Evolutionary conservation across 2,329 filamentous ascomycete genomes (phyloP).

Genomic region (Alternaria novae-zelandiae): DNA sequence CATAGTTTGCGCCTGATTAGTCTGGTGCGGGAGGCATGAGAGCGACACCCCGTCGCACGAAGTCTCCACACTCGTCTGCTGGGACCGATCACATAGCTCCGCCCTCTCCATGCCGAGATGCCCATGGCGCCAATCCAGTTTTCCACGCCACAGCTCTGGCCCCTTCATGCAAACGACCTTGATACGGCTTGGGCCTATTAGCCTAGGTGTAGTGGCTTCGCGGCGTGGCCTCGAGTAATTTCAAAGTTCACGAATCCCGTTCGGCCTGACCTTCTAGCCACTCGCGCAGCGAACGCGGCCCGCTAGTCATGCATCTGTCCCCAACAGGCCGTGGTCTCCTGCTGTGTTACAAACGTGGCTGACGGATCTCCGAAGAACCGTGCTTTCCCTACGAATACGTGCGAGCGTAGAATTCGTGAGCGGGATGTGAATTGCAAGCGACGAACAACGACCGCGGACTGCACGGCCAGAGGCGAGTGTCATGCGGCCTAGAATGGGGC

Average conservation of each 20-base stretch:
- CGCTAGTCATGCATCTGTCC: neutral
- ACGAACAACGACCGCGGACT: neutral
- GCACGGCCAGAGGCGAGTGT: neutral
- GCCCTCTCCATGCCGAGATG: slow-evolving; percentile 3
- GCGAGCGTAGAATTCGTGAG: neutral
- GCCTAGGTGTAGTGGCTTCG: neutral
- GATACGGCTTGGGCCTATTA: neutral
- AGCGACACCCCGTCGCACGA: slow-evolving; percentile 1
- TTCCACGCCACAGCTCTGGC: slow-evolving; percentile 13
- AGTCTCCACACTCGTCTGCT: slow-evolving; percentile 2
- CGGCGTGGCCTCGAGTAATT: neutral
- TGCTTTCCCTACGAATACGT: neutral
- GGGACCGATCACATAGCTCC: slow-evolving; percentile 5
- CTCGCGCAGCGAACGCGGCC: neutral
- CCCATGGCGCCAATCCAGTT: neutral
- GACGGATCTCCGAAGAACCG: neutral
- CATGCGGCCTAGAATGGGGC: neutral
- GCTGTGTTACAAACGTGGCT: slow-evolving; percentile 5
- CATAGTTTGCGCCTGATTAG: neutral
- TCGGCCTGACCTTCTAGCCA: neutral
- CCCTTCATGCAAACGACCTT: neutral
- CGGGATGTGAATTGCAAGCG: neutral
- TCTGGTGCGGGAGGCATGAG: neutral
- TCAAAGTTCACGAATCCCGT: slow-evolving; percentile 1
- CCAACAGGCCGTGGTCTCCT: neutral